Evolutionary conservation across 2,329 filamentous ascomycete species (phyloP), one percentile per base, ranked within the genome.

Genomic region (Fusarium robinianum): DNA sequence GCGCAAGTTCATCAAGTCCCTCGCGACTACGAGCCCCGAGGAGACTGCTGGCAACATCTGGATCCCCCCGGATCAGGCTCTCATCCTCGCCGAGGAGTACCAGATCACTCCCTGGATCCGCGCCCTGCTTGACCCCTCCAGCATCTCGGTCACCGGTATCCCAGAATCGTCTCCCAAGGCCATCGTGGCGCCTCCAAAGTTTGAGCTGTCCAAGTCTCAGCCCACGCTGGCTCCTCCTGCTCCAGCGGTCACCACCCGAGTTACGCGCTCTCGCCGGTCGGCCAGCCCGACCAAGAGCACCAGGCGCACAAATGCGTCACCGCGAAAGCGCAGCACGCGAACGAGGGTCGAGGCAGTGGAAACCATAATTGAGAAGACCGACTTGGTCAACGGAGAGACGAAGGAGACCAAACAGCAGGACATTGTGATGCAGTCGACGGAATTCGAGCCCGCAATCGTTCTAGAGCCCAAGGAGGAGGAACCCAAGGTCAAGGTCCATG

Each of bases 21-120:
- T 94, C 18, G 71, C 81, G 22, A 86, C 86, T 19, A 95, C 91
- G 8, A 95, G 90, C 60, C 78, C 79, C 43, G 91, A 97, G 65
- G 94, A 97, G 75, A 90, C 94, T 19, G 94, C 94, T 17, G 94
- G 94, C 31, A 99, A 96, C 68, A 83, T 99, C 38, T 99, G 94
- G 94, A 91, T 97, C 36, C 83, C 90, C 32, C 90, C 92, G 5
- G 78, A 85, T 55, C 72, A 82, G 81, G 94, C 94, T 23, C 79
- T 99, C 30, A 73, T 80, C 45, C 79, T 99, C 9, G 88, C 92
- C 37, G 83, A 88, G 31, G 91, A 97, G 69, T 99, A 97, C 67
- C 78, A 81, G 43, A 90, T 97, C 67, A 71, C 79, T 34, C 77
- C 86, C 30, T 99, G 94, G 94, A 89, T 99, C 57, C 83, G 83